Conservation (phyloP, 768 basidiomycete genomes). For the Ramaria sp. region DNA sequence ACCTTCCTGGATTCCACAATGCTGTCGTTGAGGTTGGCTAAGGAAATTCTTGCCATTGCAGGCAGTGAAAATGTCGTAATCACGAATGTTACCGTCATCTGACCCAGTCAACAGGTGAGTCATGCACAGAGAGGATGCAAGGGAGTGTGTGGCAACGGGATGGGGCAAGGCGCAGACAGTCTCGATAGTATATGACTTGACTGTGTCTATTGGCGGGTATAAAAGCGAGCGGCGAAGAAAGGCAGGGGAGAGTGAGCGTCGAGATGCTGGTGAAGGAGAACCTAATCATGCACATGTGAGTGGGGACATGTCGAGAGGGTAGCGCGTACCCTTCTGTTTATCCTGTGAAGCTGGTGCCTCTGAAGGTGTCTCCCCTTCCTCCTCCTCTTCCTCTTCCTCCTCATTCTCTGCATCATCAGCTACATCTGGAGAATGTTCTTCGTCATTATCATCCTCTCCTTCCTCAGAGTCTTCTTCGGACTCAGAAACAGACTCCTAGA, state of each 20-base stretch:
- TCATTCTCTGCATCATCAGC: conserved; percentile 21
- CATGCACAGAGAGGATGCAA: conserved; percentile 79
- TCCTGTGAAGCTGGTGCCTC: conserved; percentile 20
- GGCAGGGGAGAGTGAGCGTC: conserved; percentile 43
- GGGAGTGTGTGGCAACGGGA: conserved; percentile 77
- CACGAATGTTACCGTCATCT: conserved; percentile 86
- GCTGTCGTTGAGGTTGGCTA: conserved; percentile 79
- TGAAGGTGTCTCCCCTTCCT: conserved; percentile 34
- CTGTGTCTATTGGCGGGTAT: conserved; percentile 12
- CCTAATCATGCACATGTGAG: conserved; percentile 3
- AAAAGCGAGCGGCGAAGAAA: conserved; percentile 34
- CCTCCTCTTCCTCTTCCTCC: conserved; percentile 44
- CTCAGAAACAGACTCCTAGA: conserved; percentile 47
- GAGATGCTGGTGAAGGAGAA: conserved; percentile 4
- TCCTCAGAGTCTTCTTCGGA: conserved; percentile 36
- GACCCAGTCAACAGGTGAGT: conserved; percentile 84
- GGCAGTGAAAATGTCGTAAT: conserved; percentile 84
- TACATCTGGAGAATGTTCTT: conserved; percentile 10
- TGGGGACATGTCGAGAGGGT: not conserved
- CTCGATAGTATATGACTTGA: conserved; percentile 73
- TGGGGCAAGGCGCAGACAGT: conserved; percentile 88
- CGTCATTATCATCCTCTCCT: conserved; percentile 17
- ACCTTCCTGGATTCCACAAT: conserved; percentile 85
- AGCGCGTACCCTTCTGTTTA: conserved; percentile 5
- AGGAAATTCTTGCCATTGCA: conserved; percentile 83